phyloP scores from a whole-genome alignment of 2,329 filamentous ascomycete genomes.

The Pseudonectria buxi region DNA sequence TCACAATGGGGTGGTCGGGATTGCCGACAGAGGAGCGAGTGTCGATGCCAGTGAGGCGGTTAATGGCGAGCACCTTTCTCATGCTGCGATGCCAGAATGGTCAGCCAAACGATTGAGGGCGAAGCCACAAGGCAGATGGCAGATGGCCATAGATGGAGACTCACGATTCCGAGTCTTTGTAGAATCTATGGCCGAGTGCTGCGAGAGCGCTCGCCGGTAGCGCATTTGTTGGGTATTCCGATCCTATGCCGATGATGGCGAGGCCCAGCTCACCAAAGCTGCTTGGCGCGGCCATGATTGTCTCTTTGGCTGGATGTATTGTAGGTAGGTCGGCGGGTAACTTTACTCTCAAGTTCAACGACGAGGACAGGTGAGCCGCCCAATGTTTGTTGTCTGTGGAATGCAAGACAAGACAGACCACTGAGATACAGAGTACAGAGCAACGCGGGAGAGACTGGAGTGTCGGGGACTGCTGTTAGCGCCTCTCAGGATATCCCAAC shows the following conservation, averaged over 20 bases:
- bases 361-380: too few species aligned
- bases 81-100: constrained; percentile 37
- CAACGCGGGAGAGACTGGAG: too few species aligned
- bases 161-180: constrained; percentile 54
- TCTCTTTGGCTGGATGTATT: constrained; percentile 3
- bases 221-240: constrained; percentile 52
- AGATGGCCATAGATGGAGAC: constrained; percentile 20
- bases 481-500: too few species aligned
- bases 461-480: too few species aligned
- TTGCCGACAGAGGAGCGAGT: constrained; percentile 55
- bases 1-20: constrained; percentile 55
- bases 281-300: constrained; percentile 35
- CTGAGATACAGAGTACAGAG: too few species aligned
- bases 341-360: too few species aligned
- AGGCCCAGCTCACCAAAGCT: constrained; percentile 48
- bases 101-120: too few species aligned
- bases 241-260: constrained; percentile 52
- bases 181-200: constrained; percentile 47
- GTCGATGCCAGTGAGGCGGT: constrained; percentile 59
- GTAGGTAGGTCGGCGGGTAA: too few species aligned
- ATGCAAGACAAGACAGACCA: too few species aligned
- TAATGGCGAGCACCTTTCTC: constrained; percentile 57
- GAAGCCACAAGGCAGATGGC: too few species aligned
- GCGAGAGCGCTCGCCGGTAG: constrained; percentile 46
- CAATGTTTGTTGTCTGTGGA: too few species aligned